phyloP scores from a whole-genome alignment of 1,284 basidiomycete genomes.

The Malassezia slooffiae region DNA sequence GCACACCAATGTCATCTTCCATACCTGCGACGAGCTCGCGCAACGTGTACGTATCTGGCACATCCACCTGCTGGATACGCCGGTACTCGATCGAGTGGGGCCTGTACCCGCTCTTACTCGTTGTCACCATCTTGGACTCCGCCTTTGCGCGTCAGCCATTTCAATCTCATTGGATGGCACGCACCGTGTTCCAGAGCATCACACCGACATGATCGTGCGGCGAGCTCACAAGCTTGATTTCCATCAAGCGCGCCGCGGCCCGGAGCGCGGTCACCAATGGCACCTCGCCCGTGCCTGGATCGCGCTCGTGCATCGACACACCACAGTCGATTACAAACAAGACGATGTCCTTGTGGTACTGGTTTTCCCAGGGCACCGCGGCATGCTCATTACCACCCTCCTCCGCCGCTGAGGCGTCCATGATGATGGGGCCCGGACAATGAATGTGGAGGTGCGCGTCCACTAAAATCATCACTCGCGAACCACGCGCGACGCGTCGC shows the following conservation, averaged over 20 bases:
- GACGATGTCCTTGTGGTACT: conserved; percentile 28
- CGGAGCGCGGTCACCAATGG: conserved; percentile 58
- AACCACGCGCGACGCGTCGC: no score
- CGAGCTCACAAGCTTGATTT: conserved; percentile 74
- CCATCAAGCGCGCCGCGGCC: conserved; percentile 70
- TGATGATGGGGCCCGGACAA: no score
- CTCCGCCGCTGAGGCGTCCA: no score
- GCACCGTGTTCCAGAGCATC: conserved; percentile 80
- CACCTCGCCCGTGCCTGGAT: conserved; percentile 25
- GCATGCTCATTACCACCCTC: no score
- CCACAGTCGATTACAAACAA: conserved; percentile 90
- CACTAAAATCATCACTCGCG: no score
- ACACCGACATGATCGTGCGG: conserved; percentile 81
- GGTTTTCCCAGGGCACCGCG: conserved; percentile 14
- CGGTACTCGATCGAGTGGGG: conserved; percentile 51
- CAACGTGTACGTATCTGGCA: conserved; percentile 51
- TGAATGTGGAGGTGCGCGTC: no score
- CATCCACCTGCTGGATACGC: conserved; percentile 63
- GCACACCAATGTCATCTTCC: no score
- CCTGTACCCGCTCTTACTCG: conserved; percentile 1
- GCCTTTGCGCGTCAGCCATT: conserved; percentile 1
- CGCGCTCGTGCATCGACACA: conserved; percentile 62
- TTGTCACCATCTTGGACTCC: conserved; percentile 10
- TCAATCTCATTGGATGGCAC: no score
- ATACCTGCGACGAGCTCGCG: conserved; percentile 57